Evolutionary conservation across 176 grass and related monocot species (phyloP), one percentile per base, ranked within the genome.

Genomic region (Cenchrus purpureus): DNA sequence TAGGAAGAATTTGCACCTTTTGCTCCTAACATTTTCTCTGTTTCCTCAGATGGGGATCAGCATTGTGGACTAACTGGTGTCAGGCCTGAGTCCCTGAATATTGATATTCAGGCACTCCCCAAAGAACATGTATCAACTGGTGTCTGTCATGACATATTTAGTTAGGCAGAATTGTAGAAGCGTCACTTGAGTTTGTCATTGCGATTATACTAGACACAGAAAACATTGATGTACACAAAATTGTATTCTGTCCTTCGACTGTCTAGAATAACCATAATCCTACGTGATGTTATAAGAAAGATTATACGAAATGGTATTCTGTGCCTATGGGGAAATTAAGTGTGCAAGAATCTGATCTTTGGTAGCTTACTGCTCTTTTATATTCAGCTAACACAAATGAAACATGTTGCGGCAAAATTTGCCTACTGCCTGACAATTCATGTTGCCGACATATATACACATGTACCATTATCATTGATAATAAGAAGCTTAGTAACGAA

Each of bases 21-120:
- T 40, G 37, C 37, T 5, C 31, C 54, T 79, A 44, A 70, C 9
- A 20, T 10, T 14, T 79, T 29, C 2, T 55, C 31, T 83, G 63
- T 81, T 12, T 75, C 19, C 4, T 49, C 78, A 98, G 97, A 92
- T 94, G 97, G 97, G 97, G 6, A 86, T 98, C 63, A 81, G 58
- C 72, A 56, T 81, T 25, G 87, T 98, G 9, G 97, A 98, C 56
- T 89, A 91, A 1, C 96, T 93, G 5, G 91, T 96, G 25, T 89
- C 97, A 7, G 97, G 93, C 7, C 94, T 77, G 34, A 89, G 45
- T 44, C 50, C 61, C 56, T 63, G 37, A 79, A 83, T 22, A 65
- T 71, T 10, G 25, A 70, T 40, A 25, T 84, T 60, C 1, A 9
- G 10, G 71, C 42, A 48, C n/a, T 32, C n/a, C 8, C 4, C 25